These are phyloP conservation scores for Fraxinus latifolia DNA, from an alignment of 305 asterid genomes.

Conservation along the genomic window DNA sequence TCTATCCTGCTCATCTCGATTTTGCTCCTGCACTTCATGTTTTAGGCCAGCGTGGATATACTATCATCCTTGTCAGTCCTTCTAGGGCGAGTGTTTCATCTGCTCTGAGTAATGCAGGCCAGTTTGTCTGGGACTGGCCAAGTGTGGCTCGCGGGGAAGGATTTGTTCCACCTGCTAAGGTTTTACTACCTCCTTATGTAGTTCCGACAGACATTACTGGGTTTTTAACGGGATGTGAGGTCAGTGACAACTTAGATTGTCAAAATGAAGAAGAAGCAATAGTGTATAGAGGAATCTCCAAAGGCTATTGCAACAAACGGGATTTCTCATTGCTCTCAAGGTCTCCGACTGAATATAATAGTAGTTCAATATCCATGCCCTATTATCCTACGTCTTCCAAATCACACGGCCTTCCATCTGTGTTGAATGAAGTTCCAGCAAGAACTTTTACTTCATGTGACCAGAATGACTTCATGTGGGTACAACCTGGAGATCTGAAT, in stretches of 20 bases:
- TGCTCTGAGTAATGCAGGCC: slow-evolving; percentile 82
- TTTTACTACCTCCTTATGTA: slow-evolving; percentile 30
- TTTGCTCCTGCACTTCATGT: slow-evolving; percentile 93
- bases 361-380: slow-evolving; percentile 35
- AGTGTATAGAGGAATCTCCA: slow-evolving; percentile 58
- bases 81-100: slow-evolving; percentile 67
- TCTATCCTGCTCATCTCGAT: slow-evolving; percentile 90
- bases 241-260: slow-evolving; percentile 40
- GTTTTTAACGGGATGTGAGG: slow-evolving; percentile 38
- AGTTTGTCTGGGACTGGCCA: slow-evolving; percentile 92
- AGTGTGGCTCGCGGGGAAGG: slow-evolving; percentile 88
- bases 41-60: slow-evolving; percentile 93
- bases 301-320: slow-evolving; percentile 31
- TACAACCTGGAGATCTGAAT: slow-evolving; percentile 79
- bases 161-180: slow-evolving; percentile 58
- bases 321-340: slow-evolving; percentile 53
- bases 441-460: slow-evolving; percentile 30
- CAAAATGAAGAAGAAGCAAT: slow-evolving; percentile 81
- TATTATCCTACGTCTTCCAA: slow-evolving; percentile 34
- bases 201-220: slow-evolving; percentile 40
- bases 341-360: slow-evolving; percentile 44
- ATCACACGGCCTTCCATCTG: slow-evolving; percentile 40
- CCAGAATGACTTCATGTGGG: slow-evolving; percentile 57
- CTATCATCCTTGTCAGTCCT: slow-evolving; percentile 79
- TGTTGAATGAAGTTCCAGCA: slow-evolving; percentile 39